Conservation (phyloP, 306 rosid species). For the Malus domestica region ASM211411v1 NC_041794.1:3280501-3281000, state of each 20-base stretch:
- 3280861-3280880: neutral
- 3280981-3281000: too few relatives aligned
- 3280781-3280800: neutral
- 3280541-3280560: conserved; percentile 66
- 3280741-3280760: neutral
- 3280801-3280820: neutral
- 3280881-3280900: neutral
- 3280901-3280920: neutral
- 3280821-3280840: neutral
- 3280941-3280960: too few relatives aligned
- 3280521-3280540: conserved; percentile 62
- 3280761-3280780: neutral
- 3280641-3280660: conserved; percentile 45
- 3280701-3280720: neutral
- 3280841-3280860: neutral
- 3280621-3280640: conserved; percentile 57
- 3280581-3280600: conserved; percentile 74
- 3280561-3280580: conserved; percentile 57
- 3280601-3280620: conserved; percentile 50
- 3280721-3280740: neutral
- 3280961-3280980: too few relatives aligned
- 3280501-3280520: conserved; percentile 68
- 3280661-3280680: neutral
- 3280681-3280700: neutral
- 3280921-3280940: too few relatives aligned